Base-by-base conservation (phyloP, 768 basidiomycete species). In the Agaricus bisporus region DNA sequence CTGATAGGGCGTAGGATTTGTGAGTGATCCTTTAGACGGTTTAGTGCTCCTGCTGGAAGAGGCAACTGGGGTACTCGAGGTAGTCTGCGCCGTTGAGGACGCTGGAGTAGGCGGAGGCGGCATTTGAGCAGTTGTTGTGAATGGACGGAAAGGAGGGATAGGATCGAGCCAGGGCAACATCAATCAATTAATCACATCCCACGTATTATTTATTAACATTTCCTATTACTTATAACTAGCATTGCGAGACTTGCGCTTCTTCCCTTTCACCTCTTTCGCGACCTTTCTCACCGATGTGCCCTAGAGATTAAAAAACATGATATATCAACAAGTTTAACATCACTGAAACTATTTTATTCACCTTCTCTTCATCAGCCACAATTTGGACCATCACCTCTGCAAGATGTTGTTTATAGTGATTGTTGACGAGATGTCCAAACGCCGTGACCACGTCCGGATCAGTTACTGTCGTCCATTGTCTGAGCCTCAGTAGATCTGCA, bases 1-100 rank as follows among this genome's bases (percentile, higher is more conserved):
- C 51, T 77, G 71, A 57, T 73, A 74, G 17, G 77, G 72, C 7
- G 70, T 71, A 0, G 68, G 66, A 45, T 68, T 68, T 3, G 66
- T 60, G 28, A 72, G 53, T 20, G 65, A 29, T 3, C 32, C 20
- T 48, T 48, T 54, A 18, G 52, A 39, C 17, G 39, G 26, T 54
- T 54, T 54, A 26, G 28, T 11, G 17, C 28, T 42, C 32, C 37
- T 52, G 14, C 41, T 54, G 36, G 44, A 36, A 18, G 43, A 39
- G 28, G 15, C 38, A 28, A 12, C 44, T 38, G 17, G 26, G 14
- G 47, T 47, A 18, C 29, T 48, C 20, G 39, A 36, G 35, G 28
- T n/a, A 42, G 20, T 14, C 12, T 25, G 29, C 18, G 52, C 15
- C 29, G 37, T 3, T 41, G 26, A 36, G 22, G 51, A 20, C 22